Conservation (phyloP, 495 filamentous ascomycete genomes). For the Trichoderma parareesei region DNA sequence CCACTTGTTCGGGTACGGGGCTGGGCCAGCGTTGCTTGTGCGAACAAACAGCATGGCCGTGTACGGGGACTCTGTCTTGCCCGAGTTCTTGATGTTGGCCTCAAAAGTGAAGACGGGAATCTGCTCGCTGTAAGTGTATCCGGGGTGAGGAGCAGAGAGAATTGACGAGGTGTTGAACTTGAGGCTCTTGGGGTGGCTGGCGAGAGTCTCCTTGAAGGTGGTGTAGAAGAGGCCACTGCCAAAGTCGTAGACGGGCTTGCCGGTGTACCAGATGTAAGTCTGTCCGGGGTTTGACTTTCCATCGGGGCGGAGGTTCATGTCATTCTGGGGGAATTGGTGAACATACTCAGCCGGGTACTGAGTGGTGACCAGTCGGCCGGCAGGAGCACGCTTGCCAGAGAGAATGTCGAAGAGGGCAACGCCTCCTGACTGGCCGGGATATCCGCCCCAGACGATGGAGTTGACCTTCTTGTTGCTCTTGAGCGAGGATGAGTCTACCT, state of each 20-base stretch:
- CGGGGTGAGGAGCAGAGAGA: neutral
- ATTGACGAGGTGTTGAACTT: conserved; percentile 16
- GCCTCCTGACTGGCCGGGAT: conserved; percentile 50
- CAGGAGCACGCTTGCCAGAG: conserved; percentile 44
- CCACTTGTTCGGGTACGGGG: conserved; percentile 56
- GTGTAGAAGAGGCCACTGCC: conserved; percentile 44
- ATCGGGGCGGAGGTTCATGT: conserved; percentile 35
- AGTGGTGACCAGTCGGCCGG: conserved; percentile 55
- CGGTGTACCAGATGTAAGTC: conserved; percentile 39
- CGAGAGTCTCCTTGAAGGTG: conserved; percentile 39
- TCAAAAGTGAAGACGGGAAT: conserved; percentile 36
- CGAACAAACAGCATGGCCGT: conserved; percentile 49
- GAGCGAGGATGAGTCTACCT: conserved; percentile 47
- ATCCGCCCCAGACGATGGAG: conserved; percentile 41
- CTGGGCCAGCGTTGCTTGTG: conserved; percentile 44
- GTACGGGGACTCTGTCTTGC: conserved; percentile 47
- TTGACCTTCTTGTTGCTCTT: conserved; percentile 21
- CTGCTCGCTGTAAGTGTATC: conserved; percentile 30
- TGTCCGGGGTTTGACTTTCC: conserved; percentile 27
- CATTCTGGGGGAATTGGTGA: conserved; percentile 28
- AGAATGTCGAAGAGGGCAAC: conserved; percentile 44
- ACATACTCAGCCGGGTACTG: conserved; percentile 38
- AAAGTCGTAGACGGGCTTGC: conserved; percentile 34
- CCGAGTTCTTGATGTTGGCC: conserved; percentile 42
- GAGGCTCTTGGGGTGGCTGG: conserved; percentile 24